Evolutionary conservation across 768 basidiomycete species (phyloP).

Genomic region (Termitomyces sp.): DNA sequence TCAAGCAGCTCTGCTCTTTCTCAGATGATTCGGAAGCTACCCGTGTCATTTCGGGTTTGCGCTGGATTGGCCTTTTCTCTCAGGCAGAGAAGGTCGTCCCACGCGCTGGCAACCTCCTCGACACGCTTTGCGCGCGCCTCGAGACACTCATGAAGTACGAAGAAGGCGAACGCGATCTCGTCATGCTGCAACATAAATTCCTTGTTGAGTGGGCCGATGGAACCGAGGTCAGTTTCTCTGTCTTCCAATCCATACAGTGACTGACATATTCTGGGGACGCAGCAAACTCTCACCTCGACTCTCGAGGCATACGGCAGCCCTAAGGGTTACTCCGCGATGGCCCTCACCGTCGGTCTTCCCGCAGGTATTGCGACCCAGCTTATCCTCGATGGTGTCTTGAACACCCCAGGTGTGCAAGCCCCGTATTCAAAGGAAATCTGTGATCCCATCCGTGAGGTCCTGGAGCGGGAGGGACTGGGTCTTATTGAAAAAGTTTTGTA

Average conservation of each 20-base stretch:
- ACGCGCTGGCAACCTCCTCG: constrained; percentile 76
- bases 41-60: constrained; percentile 85
- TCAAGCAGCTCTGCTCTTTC: constrained; percentile 72
- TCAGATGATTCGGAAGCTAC: constrained; percentile 63
- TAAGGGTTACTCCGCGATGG: constrained; percentile 86
- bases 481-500: constrained; percentile 56
- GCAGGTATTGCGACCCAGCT: constrained; percentile 93
- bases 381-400: constrained; percentile 83
- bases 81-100: constrained; percentile 48
- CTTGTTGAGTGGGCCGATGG: constrained; percentile 88
- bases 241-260: background rate
- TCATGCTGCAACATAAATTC: constrained; percentile 99
- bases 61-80: constrained; percentile 94
- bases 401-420: constrained; percentile 73
- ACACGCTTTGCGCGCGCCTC: constrained; percentile 88
- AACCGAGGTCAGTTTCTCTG: constrained; percentile 41
- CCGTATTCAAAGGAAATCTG: constrained; percentile 88
- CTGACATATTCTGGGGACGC: constrained; percentile 2
- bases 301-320: constrained; percentile 86
- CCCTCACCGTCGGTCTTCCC: constrained; percentile 85
- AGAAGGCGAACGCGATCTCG: constrained; percentile 87
- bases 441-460: constrained; percentile 59
- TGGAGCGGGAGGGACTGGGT: constrained; percentile 76
- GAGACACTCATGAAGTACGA: constrained; percentile 93
- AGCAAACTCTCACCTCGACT: constrained; percentile 89